Evolutionary conservation across 495 filamentous ascomycete species (phyloP).

Genomic region (Aspergillus sparsus): DNA sequence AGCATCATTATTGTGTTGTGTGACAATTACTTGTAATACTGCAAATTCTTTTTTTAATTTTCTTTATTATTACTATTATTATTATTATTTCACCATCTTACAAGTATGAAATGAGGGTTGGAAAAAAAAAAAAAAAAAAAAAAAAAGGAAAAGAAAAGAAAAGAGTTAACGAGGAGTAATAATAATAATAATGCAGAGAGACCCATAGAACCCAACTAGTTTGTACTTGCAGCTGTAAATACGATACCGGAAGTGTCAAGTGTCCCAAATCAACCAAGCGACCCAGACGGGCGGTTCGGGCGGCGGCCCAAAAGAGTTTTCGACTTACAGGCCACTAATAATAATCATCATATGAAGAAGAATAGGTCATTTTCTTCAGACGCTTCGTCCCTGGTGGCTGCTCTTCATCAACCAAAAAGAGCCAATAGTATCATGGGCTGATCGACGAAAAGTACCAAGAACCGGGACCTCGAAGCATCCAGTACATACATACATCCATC

Average conservation of each 20-base stretch:
- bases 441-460: background rate
- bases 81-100: no score
- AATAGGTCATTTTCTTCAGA: background rate
- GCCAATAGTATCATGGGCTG: no score
- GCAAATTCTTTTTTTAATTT: no score
- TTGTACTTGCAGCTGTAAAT: slow-evolving; percentile 9
- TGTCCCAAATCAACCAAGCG: slow-evolving; percentile 11
- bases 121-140: background rate
- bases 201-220: background rate
- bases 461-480: no score
- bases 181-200: slow-evolving; percentile 13
- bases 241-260: slow-evolving; percentile 19
- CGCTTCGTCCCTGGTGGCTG: background rate
- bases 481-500: no score
- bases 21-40: no score
- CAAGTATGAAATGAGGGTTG: background rate
- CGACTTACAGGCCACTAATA: background rate
- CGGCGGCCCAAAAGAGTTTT: slow-evolving; percentile 11
- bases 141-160: slow-evolving; percentile 5
- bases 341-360: background rate
- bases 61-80: no score
- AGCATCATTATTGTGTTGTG: no score
- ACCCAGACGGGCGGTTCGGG: slow-evolving; percentile 25
- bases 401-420: no score
- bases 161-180: slow-evolving; percentile 3